Evolutionary conservation across 805 yeast genomes (phyloP).

Genomic region (Sugiyamaella chiloensis): DNA sequence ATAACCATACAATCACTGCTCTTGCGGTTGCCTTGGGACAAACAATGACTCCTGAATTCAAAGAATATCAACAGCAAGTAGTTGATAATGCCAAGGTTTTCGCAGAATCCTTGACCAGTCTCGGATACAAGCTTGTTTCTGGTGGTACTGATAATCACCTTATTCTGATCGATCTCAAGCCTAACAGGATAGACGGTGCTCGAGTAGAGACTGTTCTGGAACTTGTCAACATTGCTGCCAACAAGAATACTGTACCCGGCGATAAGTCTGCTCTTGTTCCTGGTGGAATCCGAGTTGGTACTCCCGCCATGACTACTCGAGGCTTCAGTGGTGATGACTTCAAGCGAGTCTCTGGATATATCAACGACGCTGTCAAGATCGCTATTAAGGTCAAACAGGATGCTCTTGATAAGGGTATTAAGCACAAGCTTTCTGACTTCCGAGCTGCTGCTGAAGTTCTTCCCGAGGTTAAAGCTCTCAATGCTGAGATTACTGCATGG

Average conservation of each 20-base stretch:
- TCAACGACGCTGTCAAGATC: conserved; percentile 72
- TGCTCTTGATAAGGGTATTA: conserved; percentile 55
- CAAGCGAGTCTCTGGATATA: conserved; percentile 71
- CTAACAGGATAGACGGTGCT: conserved; percentile 87
- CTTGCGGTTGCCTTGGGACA: conserved; percentile 93
- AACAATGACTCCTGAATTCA: conserved; percentile 84
- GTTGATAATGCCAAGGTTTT: conserved; percentile 76
- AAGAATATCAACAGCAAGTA: conserved; percentile 78
- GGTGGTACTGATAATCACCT: conserved; percentile 95
- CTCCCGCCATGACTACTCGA: conserved; percentile 98
- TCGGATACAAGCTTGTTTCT: conserved; percentile 78
- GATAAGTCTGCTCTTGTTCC: conserved; percentile 95
- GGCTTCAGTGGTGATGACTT: conserved; percentile 81
- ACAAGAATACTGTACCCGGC: conserved; percentile 95
- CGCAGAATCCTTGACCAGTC: conserved; percentile 59
- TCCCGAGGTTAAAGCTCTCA: conserved; percentile 56
- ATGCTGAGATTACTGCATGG: conserved; percentile 68
- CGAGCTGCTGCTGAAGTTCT: conserved; percentile 64
- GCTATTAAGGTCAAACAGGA: conserved; percentile 66
- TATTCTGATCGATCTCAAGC: conserved; percentile 78
- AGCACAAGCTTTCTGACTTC: conserved; percentile 60
- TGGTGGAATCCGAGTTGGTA: conserved; percentile 93
- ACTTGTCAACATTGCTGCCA: conserved; percentile 87
- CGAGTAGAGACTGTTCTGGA: conserved; percentile 89
- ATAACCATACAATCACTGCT: conserved; percentile 96